Percentiles rank a stretch among this genome's conserved stretches.
phyloP scores from a whole-genome alignment of 2,329 filamentous ascomycete species.

The Knufia fluminis region DNA sequence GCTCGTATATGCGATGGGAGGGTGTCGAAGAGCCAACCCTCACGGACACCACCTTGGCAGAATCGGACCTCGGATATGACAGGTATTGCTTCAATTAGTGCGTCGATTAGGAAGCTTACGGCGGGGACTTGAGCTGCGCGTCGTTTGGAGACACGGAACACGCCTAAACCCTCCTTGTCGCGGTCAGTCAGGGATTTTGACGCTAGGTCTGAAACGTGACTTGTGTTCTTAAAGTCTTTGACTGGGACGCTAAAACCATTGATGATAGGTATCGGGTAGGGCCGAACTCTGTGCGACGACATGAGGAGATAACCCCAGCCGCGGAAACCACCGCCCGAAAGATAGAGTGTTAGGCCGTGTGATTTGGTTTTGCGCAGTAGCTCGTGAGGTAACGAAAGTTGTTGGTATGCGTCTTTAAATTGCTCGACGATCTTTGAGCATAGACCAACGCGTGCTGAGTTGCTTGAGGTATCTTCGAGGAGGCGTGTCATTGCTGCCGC shows the following conservation, averaged over 20 bases:
- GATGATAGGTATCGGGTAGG: constrained; percentile 76
- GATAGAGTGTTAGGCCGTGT: constrained; percentile 60
- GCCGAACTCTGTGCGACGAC: constrained; percentile 61
- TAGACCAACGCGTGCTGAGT: constrained; percentile 29
- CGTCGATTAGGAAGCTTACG: constrained; percentile 69
- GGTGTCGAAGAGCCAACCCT: constrained; percentile 61
- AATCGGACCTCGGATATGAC: constrained; percentile 67
- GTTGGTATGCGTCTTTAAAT: constrained; percentile 52
- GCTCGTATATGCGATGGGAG: constrained; percentile 52
- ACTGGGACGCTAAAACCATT: constrained; percentile 64
- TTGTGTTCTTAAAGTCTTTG: constrained; percentile 63
- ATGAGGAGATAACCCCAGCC: constrained; percentile 87
- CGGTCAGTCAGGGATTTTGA: constrained; percentile 55
- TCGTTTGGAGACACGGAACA: constrained; percentile 69
- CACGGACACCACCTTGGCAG: constrained; percentile 77
- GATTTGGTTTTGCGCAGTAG: constrained; percentile 34
- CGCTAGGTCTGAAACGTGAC: constrained; percentile 72
- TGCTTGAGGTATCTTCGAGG: constrained; percentile 35
- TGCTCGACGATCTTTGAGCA: constrained; percentile 40
- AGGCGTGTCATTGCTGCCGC: constrained; percentile 55
- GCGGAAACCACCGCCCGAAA: constrained; percentile 82
- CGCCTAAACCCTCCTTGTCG: constrained; percentile 22
- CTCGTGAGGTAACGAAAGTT: constrained; percentile 49
- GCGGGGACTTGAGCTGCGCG: constrained; percentile 74
- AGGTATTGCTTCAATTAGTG: constrained; percentile 60